These are phyloP conservation scores for Cladophialophora chaetospira DNA, from an alignment of 2,329 filamentous ascomycete genomes.

Conservation along the genomic window DNA sequence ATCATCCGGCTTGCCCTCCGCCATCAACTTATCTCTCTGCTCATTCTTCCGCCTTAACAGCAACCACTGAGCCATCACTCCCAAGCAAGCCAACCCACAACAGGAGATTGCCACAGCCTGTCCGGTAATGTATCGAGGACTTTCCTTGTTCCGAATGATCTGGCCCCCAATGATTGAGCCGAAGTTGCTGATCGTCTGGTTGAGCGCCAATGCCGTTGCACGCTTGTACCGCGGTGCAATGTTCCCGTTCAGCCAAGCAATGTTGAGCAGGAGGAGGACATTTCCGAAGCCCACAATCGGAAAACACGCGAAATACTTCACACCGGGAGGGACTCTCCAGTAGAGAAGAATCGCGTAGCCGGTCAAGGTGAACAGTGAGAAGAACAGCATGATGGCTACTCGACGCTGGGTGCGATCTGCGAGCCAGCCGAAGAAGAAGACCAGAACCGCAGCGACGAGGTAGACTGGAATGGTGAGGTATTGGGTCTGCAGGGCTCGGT, in stretches of 20 bases:
- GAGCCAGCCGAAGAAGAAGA: conserved; percentile 62
- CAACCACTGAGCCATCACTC: background rate
- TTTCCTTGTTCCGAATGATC: background rate
- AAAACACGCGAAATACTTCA: background rate
- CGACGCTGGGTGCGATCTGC: conserved; percentile 68
- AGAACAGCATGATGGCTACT: conserved; percentile 55
- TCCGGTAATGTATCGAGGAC: background rate
- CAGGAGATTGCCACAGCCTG: background rate
- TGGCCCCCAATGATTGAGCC: background rate
- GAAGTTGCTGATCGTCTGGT: background rate
- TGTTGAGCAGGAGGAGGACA: background rate
- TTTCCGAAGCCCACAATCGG: background rate
- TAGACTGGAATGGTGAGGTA: conserved; percentile 72
- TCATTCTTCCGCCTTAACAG: background rate
- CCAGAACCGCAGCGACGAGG: conserved; percentile 66
- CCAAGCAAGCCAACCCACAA: background rate
- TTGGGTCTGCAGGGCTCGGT: conserved; percentile 66
- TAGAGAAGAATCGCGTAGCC: background rate
- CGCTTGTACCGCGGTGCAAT: conserved; percentile 4
- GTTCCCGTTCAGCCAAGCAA: conserved; percentile 1
- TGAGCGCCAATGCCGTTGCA: background rate
- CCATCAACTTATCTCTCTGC: background rate
- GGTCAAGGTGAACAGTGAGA: background rate
- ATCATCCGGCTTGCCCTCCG: background rate
- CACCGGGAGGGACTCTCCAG: background rate